Evolutionary conservation across 495 filamentous ascomycete species (phyloP).

Genomic region (Penicillium bovifimosum): DNA sequence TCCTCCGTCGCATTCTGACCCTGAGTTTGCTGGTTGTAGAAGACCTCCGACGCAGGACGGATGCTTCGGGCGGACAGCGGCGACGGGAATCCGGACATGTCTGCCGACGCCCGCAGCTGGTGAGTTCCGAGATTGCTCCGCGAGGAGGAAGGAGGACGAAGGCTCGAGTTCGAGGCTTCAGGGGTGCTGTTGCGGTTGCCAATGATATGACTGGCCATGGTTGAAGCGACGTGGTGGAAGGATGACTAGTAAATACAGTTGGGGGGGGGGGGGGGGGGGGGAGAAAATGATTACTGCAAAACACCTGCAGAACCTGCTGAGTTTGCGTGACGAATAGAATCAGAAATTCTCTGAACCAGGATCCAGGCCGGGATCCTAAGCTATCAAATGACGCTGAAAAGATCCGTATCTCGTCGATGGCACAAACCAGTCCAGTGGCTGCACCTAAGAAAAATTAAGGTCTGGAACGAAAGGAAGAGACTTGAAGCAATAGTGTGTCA

Average conservation of each 20-base stretch:
- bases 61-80: constrained; percentile 73
- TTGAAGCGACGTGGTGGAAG: constrained; percentile 35
- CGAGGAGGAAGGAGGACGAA: constrained; percentile 84
- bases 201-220: constrained; percentile 57
- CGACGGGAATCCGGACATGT: constrained; percentile 85
- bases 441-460: constrained; percentile 29
- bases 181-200: constrained; percentile 98
- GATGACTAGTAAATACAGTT: constrained; percentile 39
- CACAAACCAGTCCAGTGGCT: constrained; percentile 51
- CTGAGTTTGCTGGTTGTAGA: constrained; percentile 69
- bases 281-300: constrained; percentile 42
- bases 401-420: constrained; percentile 30
- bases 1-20: constrained; percentile 70
- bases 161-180: constrained; percentile 77
- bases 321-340: constrained; percentile 49
- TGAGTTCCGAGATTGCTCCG: constrained; percentile 69
- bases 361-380: constrained; percentile 14
- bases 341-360: constrained; percentile 14
- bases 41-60: constrained; percentile 88
- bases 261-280: constrained; percentile 16
- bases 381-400: constrained; percentile 12
- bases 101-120: constrained; percentile 88
- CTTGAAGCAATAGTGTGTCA: constrained; percentile 44
- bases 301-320: constrained; percentile 92
- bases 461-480: constrained; percentile 39